Base-by-base conservation (phyloP, 495 filamentous ascomycete species). In the Ramalina peruviana region DNA sequence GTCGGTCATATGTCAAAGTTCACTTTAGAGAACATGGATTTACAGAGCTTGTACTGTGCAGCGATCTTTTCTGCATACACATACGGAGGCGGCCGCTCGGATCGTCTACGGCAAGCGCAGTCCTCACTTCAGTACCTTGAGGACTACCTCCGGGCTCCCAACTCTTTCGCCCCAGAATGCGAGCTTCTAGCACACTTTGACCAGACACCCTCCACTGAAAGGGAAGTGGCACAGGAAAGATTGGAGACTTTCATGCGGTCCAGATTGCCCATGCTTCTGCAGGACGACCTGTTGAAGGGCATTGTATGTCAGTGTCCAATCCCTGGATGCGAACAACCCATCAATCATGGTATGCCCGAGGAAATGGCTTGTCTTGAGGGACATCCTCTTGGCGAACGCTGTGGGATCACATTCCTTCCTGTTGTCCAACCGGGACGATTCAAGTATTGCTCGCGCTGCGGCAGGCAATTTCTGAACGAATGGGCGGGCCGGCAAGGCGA, bases 391-490 rank as follows among this genome's bases (percentile, higher is more conserved):
- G 53, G 55, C 76, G 74, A 62, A n/a, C 68, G 78, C 33, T 81
- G 78, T 58, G 67, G 62, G 23, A 50, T 81, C 38, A 76, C 71
- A 2, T 72, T 74, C 38, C 48, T 77, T 40, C 63, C 74, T 6
- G 75, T 81, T 6, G 71, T 77, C 58, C 67, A 69, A 43, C 76
- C 78, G 33, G 70, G 70, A 0, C 58, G 72, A 13, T 72, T 74
- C 7, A 79, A 78, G 53, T 69, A 67, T 49, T 81, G 78, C 57
- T 68, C 67, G 7, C 44, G 58, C 12, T 81, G 78, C 55, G 58
- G 57, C 6, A 65, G 52, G 13, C 66, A 74, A 47, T 79, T 66
- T 52, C 46, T 79, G 5, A 68, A 72, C 40, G 72, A 73, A 30
- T 36, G n/a, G 2, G 43, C 36, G 51, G 27, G 43, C 43, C 39